A percentile compares a stretch with the other conserved stretches of the same genome.
Evolutionary conservation across 345 rosid species (phyloP).

Genomic region (Eucalyptus virginea): DNA sequence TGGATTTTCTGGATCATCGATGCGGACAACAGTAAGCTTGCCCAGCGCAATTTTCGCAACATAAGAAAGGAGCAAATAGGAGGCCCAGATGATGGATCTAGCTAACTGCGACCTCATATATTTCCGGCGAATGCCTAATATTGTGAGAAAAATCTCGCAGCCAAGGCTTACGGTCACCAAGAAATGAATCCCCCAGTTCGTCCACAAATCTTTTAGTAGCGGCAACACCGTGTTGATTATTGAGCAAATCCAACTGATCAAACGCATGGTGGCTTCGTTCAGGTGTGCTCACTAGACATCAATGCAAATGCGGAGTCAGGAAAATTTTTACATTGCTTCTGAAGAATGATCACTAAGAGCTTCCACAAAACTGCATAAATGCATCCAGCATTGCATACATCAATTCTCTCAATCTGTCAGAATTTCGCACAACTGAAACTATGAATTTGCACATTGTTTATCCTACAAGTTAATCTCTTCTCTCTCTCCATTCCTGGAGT

Average conservation of each 20-base stretch:
- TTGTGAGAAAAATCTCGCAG: background rate
- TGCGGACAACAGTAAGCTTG: background rate
- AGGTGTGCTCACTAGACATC: background rate
- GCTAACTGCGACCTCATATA: background rate
- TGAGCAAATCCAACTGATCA: background rate
- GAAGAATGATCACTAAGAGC: background rate
- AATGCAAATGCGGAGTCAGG: background rate
- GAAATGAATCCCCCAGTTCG: background rate
- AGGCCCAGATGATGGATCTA: background rate
- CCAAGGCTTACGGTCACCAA: background rate
- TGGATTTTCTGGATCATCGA: background rate
- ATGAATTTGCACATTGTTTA: background rate
- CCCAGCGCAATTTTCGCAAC: background rate
- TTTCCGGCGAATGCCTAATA: background rate
- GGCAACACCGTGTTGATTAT: no score
- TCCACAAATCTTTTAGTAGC: background rate
- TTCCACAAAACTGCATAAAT: background rate
- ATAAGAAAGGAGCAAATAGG: no score
- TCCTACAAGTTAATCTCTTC: background rate
- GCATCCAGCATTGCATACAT: background rate
- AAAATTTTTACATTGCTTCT: background rate
- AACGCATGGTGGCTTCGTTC: background rate
- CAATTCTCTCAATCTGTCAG: background rate
- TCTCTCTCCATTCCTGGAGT: background rate
- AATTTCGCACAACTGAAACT: background rate